Conservation (phyloP, 257 asterid species). For the Mentha longifolia region DNA sequence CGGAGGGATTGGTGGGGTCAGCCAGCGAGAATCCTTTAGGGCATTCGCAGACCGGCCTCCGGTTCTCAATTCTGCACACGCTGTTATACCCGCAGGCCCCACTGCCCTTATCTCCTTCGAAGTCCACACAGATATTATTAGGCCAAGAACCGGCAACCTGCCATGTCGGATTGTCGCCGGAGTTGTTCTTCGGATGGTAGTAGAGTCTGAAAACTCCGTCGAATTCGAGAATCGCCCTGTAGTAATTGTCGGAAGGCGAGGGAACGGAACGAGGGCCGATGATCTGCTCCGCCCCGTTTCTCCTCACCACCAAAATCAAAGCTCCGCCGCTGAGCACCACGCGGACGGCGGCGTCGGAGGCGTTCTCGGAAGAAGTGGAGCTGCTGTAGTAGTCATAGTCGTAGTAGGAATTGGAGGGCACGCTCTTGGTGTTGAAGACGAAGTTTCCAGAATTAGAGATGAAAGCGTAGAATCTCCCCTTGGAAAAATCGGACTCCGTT, state of each 20-base stretch:
- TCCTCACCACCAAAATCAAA: conserved; percentile 30
- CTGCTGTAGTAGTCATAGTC: conserved; percentile 53
- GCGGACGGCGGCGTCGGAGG: conserved; percentile 40
- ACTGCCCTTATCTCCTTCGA: conserved; percentile 36
- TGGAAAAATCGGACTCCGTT: conserved; percentile 38
- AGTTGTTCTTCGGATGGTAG: conserved; percentile 45
- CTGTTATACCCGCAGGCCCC: conserved; percentile 73
- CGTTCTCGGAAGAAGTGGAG: conserved; percentile 25
- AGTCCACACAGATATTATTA: conserved; percentile 36
- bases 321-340: conserved; percentile 44
- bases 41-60: conserved; percentile 54
- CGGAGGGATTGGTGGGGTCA: conserved; percentile 44
- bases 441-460: conserved; percentile 46
- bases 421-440: conserved; percentile 39
- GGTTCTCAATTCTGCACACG: conserved; percentile 40
- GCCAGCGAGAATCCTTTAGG: conserved; percentile 44
- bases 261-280: conserved; percentile 26
- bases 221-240: conserved; percentile 48
- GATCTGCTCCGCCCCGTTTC: conserved; percentile 19
- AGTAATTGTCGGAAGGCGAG: conserved; percentile 37
- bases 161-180: conserved; percentile 39
- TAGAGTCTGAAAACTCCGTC: conserved; percentile 56
- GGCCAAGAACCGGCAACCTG: conserved; percentile 35
- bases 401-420: conserved; percentile 16
- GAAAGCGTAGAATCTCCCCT: conserved; percentile 51